Evolutionary conservation across 2,329 filamentous ascomycete species (phyloP).

Genomic region (Tolypocladium tropicale): DNA sequence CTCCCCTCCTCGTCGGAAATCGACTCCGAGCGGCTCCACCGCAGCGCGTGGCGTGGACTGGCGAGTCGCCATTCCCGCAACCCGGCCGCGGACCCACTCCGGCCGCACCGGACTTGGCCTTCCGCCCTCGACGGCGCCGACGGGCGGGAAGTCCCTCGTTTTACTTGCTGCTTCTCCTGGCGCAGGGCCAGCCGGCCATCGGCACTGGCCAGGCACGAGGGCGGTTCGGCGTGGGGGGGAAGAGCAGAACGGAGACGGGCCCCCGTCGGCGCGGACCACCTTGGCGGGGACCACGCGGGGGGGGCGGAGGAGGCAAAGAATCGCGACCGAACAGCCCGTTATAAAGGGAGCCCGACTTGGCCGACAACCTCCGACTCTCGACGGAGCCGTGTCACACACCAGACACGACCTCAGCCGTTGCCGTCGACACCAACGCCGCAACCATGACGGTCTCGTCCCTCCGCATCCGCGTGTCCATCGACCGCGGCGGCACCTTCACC

Average conservation of each 20-base stretch:
- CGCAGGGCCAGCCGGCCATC: no score
- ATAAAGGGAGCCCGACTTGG: neutral
- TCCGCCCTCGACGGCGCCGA: neutral
- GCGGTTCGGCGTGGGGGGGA: no score
- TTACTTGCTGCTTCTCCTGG: no score
- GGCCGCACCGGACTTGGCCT: neutral
- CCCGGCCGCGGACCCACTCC: neutral
- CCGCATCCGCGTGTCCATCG: constrained; percentile 21
- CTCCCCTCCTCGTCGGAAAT: neutral
- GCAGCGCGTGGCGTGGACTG: neutral
- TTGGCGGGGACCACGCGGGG: no score
- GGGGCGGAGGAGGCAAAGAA: no score
- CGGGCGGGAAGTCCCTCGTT: no score
- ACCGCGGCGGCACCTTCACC: constrained; percentile 48
- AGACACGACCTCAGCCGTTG: no score
- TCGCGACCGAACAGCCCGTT: neutral
- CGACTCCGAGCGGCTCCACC: constrained; percentile 1
- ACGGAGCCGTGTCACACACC: no score
- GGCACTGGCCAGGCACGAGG: no score
- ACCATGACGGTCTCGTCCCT: constrained; percentile 13
- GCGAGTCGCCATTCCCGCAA: neutral
- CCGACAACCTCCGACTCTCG: neutral
- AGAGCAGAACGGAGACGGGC: neutral
- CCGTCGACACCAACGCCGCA: neutral
- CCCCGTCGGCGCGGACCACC: neutral